phyloP scores from a whole-genome alignment of 2,329 filamentous ascomycete species.

The Paracorniculantispora psalliotae region DNA sequence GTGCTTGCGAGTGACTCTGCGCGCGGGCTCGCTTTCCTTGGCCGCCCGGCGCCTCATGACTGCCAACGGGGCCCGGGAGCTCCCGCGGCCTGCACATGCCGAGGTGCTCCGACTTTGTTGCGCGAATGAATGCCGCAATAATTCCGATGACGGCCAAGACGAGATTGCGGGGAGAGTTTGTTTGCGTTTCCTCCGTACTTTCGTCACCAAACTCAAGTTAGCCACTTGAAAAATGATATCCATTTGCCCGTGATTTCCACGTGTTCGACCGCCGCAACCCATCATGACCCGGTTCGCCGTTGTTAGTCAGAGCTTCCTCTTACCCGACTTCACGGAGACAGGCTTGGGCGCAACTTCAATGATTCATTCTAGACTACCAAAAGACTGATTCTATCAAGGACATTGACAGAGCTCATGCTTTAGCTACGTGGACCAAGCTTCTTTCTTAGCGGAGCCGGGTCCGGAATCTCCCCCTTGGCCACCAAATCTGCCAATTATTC shows the following conservation, averaged over 20 bases:
- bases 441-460: neutral
- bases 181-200: neutral
- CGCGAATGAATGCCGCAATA: neutral
- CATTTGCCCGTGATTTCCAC: neutral
- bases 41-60: neutral
- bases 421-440: too few relatives aligned
- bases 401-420: too few relatives aligned
- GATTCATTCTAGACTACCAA: too few relatives aligned
- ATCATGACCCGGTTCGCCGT: too few relatives aligned
- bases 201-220: too few relatives aligned
- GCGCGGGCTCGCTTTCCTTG: neutral
- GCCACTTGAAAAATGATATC: neutral
- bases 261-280: neutral
- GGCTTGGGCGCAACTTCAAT: too few relatives aligned
- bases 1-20: neutral
- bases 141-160: neutral
- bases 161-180: neutral
- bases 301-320: too few relatives aligned
- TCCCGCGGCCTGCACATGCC: conserved; percentile 8
- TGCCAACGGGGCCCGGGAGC: neutral
- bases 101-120: conserved; percentile 4
- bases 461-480: neutral
- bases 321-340: too few relatives aligned
- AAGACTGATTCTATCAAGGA: too few relatives aligned
- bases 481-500: neutral